Conservation (phyloP, 2,329 filamentous ascomycete species). For the Pyricularia sp. region DNA sequence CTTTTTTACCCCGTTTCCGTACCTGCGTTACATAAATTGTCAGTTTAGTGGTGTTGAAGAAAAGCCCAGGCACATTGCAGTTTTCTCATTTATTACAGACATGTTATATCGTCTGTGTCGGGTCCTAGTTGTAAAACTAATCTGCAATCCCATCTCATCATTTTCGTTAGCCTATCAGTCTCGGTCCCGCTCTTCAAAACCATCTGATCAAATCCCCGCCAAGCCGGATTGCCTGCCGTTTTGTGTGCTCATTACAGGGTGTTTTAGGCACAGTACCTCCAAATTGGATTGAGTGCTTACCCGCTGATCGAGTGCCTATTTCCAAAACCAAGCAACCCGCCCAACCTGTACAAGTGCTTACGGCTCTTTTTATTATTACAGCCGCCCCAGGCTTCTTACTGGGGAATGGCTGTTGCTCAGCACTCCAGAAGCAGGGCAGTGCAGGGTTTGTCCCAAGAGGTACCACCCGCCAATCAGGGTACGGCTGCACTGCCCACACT, state of each 20-base stretch:
- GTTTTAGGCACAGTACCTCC: not conserved
- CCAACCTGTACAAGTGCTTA: not conserved
- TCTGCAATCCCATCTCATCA: no score
- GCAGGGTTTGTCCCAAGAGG: not conserved
- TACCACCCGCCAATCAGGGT: not conserved
- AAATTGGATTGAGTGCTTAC: not conserved
- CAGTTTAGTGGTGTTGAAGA: not conserved
- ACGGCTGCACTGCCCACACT: not conserved
- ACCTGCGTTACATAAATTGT: not conserved
- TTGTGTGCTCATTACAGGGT: no score
- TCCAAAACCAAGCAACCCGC: not conserved
- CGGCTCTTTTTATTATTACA: not conserved
- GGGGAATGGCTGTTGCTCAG: not conserved
- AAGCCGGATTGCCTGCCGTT: no score
- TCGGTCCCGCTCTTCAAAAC: no score
- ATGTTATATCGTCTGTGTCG: no score
- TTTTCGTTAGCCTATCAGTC: no score
- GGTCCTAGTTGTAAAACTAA: no score
- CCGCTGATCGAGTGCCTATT: not conserved
- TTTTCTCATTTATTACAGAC: no score
- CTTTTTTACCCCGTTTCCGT: not conserved
- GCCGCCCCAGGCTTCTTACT: not conserved
- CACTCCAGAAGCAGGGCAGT: not conserved
- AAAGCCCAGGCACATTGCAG: no score
- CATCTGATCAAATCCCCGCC: no score